Base-by-base conservation (phyloP, 2,329 filamentous ascomycete species). In the Chaetoscypha palmicola region DNA sequence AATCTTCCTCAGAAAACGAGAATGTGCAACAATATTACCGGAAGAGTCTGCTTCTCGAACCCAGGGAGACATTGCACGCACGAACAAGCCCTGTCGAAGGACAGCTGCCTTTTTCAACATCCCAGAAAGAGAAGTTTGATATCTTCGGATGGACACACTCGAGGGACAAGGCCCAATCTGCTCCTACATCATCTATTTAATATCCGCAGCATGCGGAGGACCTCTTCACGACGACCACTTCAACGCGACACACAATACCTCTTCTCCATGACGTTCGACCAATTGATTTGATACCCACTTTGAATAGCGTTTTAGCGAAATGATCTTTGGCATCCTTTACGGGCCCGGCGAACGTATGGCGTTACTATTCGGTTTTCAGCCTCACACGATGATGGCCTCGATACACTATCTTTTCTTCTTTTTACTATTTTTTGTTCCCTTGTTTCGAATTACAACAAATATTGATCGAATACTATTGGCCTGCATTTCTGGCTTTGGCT, bases 11-110 rank as follows among this genome's bases (percentile, higher is more conserved):
- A 16, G 77, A 79, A 41, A 73, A 80, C 43, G 73, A 75, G 48
- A 79, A 77, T 55, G 73, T 81, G 11, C 77, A 81, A 51, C 74
- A 72, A 50, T 80, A 83, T 51, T 84, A 85, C 58, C 74, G 81
- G 31, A 78, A 81, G 38, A 84, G 79, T 37, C 66, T 84, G 17
- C 64, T 82, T 5, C 68, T 86, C 9, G 82, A 86, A 55, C 82
- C 82, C 20, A 66, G 73, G 14, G 71, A 72, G 38, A 52, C 38
- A 20, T 33, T 53, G 14, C 49, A 50, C 26, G 49, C 53, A 30
- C 53, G 44, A 43, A 48, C 48, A 14, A 62, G 58, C 46, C 55
- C 55, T 12, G 46, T 60, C 32, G 56, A 63, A 21, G 51, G 41
- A 10, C 53, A 53, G 30, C 52, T 43, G 23, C 43, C 48, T 4